These are phyloP conservation scores for Blepharisma stoltei DNA, from an alignment of 73 alveolate species.

Conservation along the genomic window DNA sequence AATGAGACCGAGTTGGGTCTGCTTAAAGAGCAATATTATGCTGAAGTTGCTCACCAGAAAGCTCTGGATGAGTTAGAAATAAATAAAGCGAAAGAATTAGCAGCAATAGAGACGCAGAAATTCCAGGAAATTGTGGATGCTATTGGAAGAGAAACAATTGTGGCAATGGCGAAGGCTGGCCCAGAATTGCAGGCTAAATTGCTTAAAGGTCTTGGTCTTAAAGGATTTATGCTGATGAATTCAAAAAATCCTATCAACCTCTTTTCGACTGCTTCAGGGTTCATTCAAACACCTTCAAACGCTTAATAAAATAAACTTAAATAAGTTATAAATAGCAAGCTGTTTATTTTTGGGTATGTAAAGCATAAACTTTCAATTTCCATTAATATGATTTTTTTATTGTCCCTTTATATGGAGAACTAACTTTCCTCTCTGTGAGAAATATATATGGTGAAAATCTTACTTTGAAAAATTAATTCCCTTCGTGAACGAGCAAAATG, in stretches of 20 bases:
- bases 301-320: too few species aligned
- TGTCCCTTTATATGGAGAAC: too few species aligned
- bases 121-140: conserved; percentile 64
- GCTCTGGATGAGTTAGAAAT: conserved; percentile 66
- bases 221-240: conserved; percentile 80
- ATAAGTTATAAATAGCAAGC: too few species aligned
- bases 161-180: conserved; percentile 80
- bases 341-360: too few species aligned
- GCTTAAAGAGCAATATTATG: conserved; percentile 28
- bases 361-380: too few species aligned
- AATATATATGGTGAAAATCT: too few species aligned
- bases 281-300: conserved; percentile 17
- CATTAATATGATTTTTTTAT: too few species aligned
- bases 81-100: conserved; percentile 56
- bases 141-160: conserved; percentile 71
- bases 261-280: conserved; percentile 73
- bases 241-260: conserved; percentile 77
- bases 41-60: conserved; percentile 45
- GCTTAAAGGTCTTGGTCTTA: conserved; percentile 66
- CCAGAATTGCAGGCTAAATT: conserved; percentile 82
- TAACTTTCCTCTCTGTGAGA: too few species aligned
- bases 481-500: too few species aligned
- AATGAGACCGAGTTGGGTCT: conserved; percentile 47
- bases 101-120: conserved; percentile 62
- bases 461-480: too few species aligned